Evolutionary conservation across 441 rosid species (phyloP), one percentile per base, ranked within the genome.

Genomic region (Hura crepitans): DNA sequence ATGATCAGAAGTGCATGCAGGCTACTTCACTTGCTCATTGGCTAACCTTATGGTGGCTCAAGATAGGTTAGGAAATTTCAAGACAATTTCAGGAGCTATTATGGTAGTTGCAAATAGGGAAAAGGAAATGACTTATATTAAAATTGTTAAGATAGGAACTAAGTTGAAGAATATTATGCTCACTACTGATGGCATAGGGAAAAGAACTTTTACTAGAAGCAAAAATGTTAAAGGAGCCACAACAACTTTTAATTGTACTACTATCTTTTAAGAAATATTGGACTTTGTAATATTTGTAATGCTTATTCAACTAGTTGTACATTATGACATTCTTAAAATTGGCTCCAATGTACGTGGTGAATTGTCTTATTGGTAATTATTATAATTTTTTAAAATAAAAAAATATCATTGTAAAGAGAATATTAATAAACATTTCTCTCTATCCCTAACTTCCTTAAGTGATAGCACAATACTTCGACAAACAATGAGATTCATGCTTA

Each of bases 221-320:
- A 76, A 82, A 72, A 94, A 97, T 65, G 94, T 85, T 50, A 79
- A 80, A 8, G 86, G 86, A 1, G 93, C 93, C 54, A 77, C 77
- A 71, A 90, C 97, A 14, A 94, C 99, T 71, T 94, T 84, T 75
- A 79, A 75, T 66, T 92, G 97, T 2, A 96, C 97, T 58, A 94
- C 99, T 14, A 84, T 83, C 17, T 93, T 97, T 92, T 65, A 77
- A n/a, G n/a, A n/a, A n/a, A n/a, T n/a, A n/a, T n/a, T n/a, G n/a
- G n/a, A n/a, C n/a, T n/a, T n/a, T n/a, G n/a, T n/a, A n/a, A n/a
- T n/a, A 81, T 47, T 9, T 57, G 37, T 33, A 30, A 18, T 31
- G 43, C 42, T 37, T 5, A 37, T 5, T 37, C 8, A 37, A 37
- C 8, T 37, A 37, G 8, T 14, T 46, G 11, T 31, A 46, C 62